Evolutionary conservation across 75 land plant species (phyloP).

Genomic region (Pseudotsuga menziesii): DNA sequence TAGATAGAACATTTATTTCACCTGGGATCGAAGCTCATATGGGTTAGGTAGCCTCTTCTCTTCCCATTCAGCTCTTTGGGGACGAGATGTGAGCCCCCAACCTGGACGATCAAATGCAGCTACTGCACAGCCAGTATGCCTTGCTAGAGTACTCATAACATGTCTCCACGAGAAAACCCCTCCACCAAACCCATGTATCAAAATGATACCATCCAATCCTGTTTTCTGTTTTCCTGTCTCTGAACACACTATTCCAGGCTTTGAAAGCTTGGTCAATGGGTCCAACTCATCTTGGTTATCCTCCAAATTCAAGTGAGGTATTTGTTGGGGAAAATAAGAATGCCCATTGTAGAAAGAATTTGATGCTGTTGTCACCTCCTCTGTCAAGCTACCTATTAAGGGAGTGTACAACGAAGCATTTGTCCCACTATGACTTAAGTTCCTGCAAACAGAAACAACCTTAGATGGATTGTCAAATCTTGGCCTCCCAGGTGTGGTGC

Average conservation of each 20-base stretch:
- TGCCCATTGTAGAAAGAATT: neutral
- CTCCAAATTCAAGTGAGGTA: constrained; percentile 23
- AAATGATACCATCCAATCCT: constrained; percentile 50
- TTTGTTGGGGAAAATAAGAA: constrained; percentile 6
- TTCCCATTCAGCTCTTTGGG: constrained; percentile 70
- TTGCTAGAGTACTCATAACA: constrained; percentile 62
- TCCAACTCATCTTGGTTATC: constrained; percentile 17
- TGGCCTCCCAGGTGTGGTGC: constrained; percentile 18
- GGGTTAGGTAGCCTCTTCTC: constrained; percentile 69
- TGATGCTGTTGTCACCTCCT: constrained; percentile 16
- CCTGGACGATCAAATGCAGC: constrained; percentile 95
- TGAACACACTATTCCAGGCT: neutral
- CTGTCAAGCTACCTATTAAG: constrained; percentile 34
- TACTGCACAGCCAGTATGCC: constrained; percentile 63
- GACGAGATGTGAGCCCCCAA: constrained; percentile 91
- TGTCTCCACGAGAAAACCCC: constrained; percentile 94
- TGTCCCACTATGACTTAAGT: constrained; percentile 32
- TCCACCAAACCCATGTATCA: constrained; percentile 94
- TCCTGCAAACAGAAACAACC: constrained; percentile 29
- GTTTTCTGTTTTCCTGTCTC: constrained; percentile 11
- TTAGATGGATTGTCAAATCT: constrained; percentile 21
- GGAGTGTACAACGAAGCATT: constrained; percentile 48
- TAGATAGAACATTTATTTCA: constrained; percentile 3
- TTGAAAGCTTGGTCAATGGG: neutral
- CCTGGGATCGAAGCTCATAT: constrained; percentile 85